Percentiles rank a stretch among this genome's conserved stretches.
Evolutionary conservation across 176 grass and related monocot genomes (phyloP).

Genomic region (Raddia guianensis): DNA sequence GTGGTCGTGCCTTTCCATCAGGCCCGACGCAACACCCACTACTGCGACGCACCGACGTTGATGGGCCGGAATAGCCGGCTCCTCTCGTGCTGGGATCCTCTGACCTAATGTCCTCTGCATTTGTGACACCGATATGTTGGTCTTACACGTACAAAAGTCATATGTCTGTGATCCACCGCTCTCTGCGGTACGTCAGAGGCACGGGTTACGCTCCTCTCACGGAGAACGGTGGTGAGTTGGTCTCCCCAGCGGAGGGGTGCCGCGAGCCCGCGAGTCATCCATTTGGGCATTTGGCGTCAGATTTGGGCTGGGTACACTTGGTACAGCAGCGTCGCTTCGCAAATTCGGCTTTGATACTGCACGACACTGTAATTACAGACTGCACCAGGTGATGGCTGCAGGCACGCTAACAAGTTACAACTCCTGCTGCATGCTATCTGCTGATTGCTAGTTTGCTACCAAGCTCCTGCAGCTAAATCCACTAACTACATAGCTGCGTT

Average conservation of each 20-base stretch:
- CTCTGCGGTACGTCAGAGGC: too few relatives aligned
- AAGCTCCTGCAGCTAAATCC: conserved; percentile 7
- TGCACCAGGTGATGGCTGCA: conserved; percentile 20
- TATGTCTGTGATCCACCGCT: too few relatives aligned
- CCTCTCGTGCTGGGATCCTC: too few relatives aligned
- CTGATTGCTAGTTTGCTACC: conserved; percentile 27
- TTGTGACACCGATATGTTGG: too few relatives aligned
- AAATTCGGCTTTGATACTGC: not conserved
- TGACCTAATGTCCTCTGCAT: too few relatives aligned
- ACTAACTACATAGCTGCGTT: not conserved
- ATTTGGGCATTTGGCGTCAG: too few relatives aligned
- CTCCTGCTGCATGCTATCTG: conserved; percentile 26
- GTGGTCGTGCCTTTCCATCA: not conserved
- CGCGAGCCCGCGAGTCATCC: too few relatives aligned
- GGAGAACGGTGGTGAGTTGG: too few relatives aligned
- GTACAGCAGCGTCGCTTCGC: not conserved
- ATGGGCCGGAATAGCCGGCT: too few relatives aligned
- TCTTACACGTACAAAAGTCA: too few relatives aligned
- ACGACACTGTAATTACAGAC: conserved; percentile 28
- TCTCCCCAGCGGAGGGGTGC: too few relatives aligned
- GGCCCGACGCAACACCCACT: not conserved
- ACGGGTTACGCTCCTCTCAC: too few relatives aligned
- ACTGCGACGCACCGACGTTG: not conserved
- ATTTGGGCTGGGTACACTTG: not conserved
- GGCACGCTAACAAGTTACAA: not conserved